Conservation (phyloP, 108 stramenopile genomes). For the Schizochytrium sp. region DNA sequence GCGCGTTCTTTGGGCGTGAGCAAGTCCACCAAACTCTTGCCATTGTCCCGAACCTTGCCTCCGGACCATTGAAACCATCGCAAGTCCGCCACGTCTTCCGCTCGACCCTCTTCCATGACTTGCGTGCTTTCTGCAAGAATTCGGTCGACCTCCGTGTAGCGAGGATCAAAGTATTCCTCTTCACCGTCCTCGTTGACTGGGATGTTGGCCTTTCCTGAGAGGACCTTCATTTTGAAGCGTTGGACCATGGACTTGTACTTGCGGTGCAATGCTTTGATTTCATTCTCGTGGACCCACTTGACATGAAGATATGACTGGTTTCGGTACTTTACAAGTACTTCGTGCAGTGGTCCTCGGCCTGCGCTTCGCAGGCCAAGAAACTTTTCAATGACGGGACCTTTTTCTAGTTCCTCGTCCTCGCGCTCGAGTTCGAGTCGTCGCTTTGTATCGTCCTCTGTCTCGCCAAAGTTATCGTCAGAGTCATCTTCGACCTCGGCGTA, state of each 20-base stretch:
- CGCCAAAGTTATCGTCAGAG: neutral
- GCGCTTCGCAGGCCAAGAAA: neutral
- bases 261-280: neutral
- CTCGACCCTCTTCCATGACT: neutral
- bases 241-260: neutral
- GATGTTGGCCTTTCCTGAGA: neutral
- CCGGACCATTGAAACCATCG: neutral
- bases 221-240: neutral
- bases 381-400: neutral
- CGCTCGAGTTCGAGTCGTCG: neutral
- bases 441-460: neutral
- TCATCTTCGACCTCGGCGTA: neutral
- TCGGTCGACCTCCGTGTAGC: neutral
- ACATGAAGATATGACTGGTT: neutral
- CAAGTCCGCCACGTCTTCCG: neutral
- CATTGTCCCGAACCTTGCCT: neutral
- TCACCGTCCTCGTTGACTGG: neutral
- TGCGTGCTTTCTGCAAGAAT: neutral
- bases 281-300: slow-evolving; percentile 4
- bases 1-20: neutral
- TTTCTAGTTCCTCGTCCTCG: neutral
- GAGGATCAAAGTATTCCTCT: slow-evolving; percentile 13
- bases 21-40: neutral
- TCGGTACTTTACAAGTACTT: neutral
- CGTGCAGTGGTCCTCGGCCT: neutral